Base-by-base conservation (phyloP, 768 basidiomycete genomes). In the Mycena crocata region DNA sequence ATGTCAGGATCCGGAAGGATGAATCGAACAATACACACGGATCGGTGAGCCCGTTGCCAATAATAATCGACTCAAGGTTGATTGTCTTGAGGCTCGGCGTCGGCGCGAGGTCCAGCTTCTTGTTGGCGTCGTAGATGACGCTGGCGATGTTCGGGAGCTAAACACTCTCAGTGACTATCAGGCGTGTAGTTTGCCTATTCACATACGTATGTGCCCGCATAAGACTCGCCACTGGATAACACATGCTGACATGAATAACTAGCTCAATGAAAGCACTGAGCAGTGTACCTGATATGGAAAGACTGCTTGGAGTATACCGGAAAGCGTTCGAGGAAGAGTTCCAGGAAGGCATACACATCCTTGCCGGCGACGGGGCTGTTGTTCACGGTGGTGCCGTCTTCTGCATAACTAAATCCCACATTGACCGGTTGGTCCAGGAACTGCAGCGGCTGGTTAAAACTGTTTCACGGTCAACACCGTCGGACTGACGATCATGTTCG, bases 41-140 rank as follows among this genome's bases (percentile, higher is more conserved):
- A 71, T 96, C 91, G 1, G 94, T 95, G 54, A 93, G 81, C 13
- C 94, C 96, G 74, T 96, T 98, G 5, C 91, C 97, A 56, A 98
- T 87, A 68, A 98, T 84, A 51, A 99, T 79, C 0, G 92, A 94
- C 32, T 86, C 89, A 34, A 97, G 85, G 80, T 96, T 95, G 79
- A 98, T 89, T 68, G 85, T 84, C 71, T 87, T 82, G 44, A 94
- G 76, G n/a, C 79, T 77, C 0, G 87, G 83, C 10, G 75, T 77
- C 48, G 85, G 79, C 7, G 77, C 75, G 26, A 84, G 68, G 14
- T 83, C 75, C 23, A 88, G 80, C 57, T 84, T 84, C 77, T 89
- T 84, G 79, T 96, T 97, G 78, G 90, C 85, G 68, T 90, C 84
- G 85, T 93, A 82, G 70, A 98, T 95, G 55, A 90, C 85, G 63